A percentile compares a stretch with the other conserved stretches of the same genome.
Conservation (phyloP, 176 grass and related monocot genomes). For the Paspalum vaginatum region DNA sequence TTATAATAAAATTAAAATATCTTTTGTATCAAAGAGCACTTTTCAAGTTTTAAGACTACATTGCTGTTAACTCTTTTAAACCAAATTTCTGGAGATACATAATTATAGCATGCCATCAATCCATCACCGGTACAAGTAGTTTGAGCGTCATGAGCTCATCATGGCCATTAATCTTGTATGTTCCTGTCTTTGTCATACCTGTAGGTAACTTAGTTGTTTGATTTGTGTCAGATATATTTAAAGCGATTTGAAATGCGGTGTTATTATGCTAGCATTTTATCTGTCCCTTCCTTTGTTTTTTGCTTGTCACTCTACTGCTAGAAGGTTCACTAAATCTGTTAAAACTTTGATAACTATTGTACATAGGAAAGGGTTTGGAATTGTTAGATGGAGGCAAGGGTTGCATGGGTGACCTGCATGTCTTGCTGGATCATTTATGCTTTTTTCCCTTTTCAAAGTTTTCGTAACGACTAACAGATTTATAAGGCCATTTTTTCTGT, state of each 20-base stretch:
- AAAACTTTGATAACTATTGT: background rate
- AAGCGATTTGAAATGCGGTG: background rate
- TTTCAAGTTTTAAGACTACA: background rate
- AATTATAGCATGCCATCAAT: background rate
- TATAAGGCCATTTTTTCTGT: background rate
- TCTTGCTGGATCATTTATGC: background rate
- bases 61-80: background rate
- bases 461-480: background rate
- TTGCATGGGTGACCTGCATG: background rate
- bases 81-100: background rate
- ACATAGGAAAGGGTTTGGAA: background rate
- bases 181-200: background rate
- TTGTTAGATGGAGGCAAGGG: background rate
- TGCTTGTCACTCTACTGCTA: background rate
- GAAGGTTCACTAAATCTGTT: background rate
- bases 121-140: background rate
- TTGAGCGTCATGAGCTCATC: background rate
- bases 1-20: background rate
- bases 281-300: background rate
- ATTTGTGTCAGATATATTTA: background rate
- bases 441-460: background rate
- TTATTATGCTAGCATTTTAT: background rate
- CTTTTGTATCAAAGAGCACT: background rate
- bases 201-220: background rate
- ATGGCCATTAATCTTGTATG: conserved; percentile 12